A percentile compares a stretch with the other conserved stretches of the same genome.
Evolutionary conservation across 495 filamentous ascomycete genomes (phyloP).

Genomic region (Thermochaetoides thermophila): DNA sequence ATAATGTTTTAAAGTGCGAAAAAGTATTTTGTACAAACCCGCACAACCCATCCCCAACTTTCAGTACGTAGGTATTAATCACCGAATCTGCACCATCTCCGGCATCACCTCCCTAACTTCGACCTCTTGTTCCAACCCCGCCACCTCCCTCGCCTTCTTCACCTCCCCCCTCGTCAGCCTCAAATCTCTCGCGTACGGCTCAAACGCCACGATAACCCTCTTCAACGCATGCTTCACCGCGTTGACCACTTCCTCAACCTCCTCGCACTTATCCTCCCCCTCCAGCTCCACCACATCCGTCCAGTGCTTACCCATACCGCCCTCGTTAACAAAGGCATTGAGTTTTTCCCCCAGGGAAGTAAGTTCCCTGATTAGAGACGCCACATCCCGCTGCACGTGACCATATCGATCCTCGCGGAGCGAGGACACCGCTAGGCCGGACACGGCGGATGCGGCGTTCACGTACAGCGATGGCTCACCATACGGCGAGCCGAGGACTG

Average conservation of each 20-base stretch:
- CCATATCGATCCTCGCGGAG: slow-evolving; percentile 77
- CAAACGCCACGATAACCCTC: slow-evolving; percentile 52
- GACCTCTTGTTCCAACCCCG: slow-evolving; percentile 15
- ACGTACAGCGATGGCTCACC: slow-evolving; percentile 48
- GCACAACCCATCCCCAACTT: too few relatives aligned
- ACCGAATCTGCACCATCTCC: neutral
- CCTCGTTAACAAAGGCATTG: slow-evolving; percentile 46
- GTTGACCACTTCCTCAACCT: slow-evolving; percentile 47
- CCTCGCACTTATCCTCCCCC: slow-evolving; percentile 28
- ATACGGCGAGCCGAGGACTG: slow-evolving; percentile 55
- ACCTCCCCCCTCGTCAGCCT: slow-evolving; percentile 52
- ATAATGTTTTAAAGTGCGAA: too few relatives aligned
- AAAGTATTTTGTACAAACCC: too few relatives aligned
- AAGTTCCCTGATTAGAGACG: slow-evolving; percentile 54
- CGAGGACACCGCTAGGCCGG: slow-evolving; percentile 51
- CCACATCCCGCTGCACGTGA: slow-evolving; percentile 65
- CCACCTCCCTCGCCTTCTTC: slow-evolving; percentile 50
- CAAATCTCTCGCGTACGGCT: slow-evolving; percentile 49
- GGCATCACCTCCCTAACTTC: slow-evolving; percentile 2
- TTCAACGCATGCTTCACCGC: slow-evolving; percentile 44
- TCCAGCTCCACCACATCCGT: slow-evolving; percentile 71
- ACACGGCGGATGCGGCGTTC: slow-evolving; percentile 56
- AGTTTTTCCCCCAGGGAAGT: slow-evolving; percentile 50
- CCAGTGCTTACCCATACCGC: slow-evolving; percentile 65
- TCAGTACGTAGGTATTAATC: too few relatives aligned